Evolutionary conservation across 805 yeast genomes (phyloP).

Genomic region (Kazachstania martiniae): DNA sequence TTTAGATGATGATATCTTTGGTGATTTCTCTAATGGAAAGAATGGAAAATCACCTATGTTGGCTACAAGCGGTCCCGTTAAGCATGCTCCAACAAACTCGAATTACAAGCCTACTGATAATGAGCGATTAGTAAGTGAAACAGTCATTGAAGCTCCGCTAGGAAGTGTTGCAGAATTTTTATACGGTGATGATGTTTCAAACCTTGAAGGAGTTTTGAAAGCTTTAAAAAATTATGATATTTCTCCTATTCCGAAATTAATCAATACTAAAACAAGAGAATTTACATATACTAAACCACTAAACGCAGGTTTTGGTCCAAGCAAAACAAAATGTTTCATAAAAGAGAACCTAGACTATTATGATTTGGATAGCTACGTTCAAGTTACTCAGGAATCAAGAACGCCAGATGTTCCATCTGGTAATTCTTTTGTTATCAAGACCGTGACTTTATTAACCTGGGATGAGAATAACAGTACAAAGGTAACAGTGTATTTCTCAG

Average conservation of each 20-base stretch:
- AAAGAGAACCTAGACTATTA: constrained; percentile 44
- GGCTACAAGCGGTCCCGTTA: constrained; percentile 29
- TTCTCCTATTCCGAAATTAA: constrained; percentile 35
- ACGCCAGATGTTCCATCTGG: constrained; percentile 87
- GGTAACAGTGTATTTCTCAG: constrained; percentile 41
- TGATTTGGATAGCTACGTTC: constrained; percentile 38
- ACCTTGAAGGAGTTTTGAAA: constrained; percentile 35
- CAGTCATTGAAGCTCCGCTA: constrained; percentile 48
- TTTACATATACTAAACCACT: constrained; percentile 56
- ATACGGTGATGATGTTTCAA: constrained; percentile 49
- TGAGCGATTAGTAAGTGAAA: constrained; percentile 49
- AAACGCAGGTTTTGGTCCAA: constrained; percentile 62
- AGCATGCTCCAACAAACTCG: constrained; percentile 40
- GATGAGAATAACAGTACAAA: constrained; percentile 44
- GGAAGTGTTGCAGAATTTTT: constrained; percentile 53
- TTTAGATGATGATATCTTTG: constrained; percentile 8
- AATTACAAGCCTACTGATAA: constrained; percentile 35
- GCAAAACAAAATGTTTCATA: constrained; percentile 57
- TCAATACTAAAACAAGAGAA: constrained; percentile 32
- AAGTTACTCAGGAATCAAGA: constrained; percentile 45
- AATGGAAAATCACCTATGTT: not conserved
- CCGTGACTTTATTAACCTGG: constrained; percentile 54
- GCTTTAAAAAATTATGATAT: constrained; percentile 56
- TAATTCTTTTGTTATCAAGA: constrained; percentile 49
- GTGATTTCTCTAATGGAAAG: constrained; percentile 6